Percentiles rank a stretch among this genome's conserved stretches.
phyloP scores from a whole-genome alignment of 208 protist genomes.

The Acanthamoeba sp. region DNA sequence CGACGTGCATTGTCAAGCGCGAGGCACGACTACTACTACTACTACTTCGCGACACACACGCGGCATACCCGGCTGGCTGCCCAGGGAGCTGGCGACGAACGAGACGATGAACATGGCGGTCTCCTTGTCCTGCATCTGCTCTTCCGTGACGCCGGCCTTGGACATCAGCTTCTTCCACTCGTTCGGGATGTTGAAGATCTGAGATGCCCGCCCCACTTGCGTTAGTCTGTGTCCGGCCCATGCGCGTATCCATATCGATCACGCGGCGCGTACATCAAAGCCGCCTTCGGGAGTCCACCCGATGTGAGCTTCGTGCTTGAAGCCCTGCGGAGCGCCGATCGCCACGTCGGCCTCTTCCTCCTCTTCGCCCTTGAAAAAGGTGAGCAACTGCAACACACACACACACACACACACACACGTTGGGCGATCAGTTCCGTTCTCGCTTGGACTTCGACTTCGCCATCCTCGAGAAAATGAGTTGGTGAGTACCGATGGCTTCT shows the following conservation, averaged over 20 bases:
- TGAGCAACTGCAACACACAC: background rate
- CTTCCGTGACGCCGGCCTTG: background rate
- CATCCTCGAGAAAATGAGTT: too few species aligned
- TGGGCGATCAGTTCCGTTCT: too few species aligned
- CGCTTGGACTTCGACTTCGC: too few species aligned
- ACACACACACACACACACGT: background rate
- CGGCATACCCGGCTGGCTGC: background rate
- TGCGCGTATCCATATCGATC: too few species aligned
- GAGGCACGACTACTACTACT: too few species aligned
- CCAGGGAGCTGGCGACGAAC: background rate
- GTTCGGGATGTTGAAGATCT: constrained; percentile 24
- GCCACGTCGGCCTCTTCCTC: background rate
- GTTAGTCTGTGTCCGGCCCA: too few species aligned
- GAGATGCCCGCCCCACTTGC: too few species aligned
- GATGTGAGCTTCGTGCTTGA: constrained; percentile 30
- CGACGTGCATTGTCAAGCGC: too few species aligned
- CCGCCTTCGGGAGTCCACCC: constrained; percentile 11
- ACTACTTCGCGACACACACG: too few species aligned
- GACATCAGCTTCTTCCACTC: constrained; percentile 2
- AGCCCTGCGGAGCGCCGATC: constrained; percentile 13
- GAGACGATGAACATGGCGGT: constrained; percentile 44
- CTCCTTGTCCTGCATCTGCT: constrained; percentile 44
- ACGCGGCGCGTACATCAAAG: background rate
- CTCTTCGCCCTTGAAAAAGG: constrained; percentile 39
- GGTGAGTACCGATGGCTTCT: background rate